Evolutionary conservation across 768 basidiomycete genomes (phyloP).

Genomic region (Boletus huronensis): DNA sequence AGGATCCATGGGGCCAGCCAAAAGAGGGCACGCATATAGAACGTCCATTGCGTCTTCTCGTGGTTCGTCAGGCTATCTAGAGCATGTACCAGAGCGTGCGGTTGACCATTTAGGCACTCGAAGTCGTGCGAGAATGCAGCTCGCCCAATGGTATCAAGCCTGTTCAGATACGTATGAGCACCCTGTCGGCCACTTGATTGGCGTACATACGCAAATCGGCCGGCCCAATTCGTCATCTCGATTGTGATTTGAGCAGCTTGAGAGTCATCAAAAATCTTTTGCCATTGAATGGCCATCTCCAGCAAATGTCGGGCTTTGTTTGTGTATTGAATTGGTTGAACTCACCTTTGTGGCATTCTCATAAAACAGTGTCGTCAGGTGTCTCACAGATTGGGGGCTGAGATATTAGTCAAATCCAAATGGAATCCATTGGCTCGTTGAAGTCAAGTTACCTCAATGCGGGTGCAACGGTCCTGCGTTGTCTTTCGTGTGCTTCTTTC

Average conservation of each 20-base stretch:
- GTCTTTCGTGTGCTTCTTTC: slow-evolving; percentile 53
- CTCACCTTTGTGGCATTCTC: slow-evolving; percentile 48
- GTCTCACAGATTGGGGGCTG: slow-evolving; percentile 53
- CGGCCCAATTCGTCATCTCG: slow-evolving; percentile 57
- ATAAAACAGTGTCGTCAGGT: slow-evolving; percentile 48
- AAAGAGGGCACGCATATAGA: slow-evolving; percentile 63
- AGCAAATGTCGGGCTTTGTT: slow-evolving; percentile 3
- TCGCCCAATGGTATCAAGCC: slow-evolving; percentile 56
- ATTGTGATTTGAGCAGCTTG: slow-evolving; percentile 42
- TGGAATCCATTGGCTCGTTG: background rate
- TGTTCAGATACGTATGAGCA: slow-evolving; percentile 18
- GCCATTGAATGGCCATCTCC: slow-evolving; percentile 49
- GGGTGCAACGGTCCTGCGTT: slow-evolving; percentile 50
- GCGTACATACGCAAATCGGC: slow-evolving; percentile 54
- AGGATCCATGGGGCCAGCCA: slow-evolving; percentile 57
- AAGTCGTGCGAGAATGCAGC: slow-evolving; percentile 67
- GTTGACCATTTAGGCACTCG: slow-evolving; percentile 47
- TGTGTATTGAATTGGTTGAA: background rate
- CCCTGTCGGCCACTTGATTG: background rate
- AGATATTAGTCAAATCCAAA: background rate
- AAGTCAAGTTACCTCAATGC: slow-evolving; percentile 46
- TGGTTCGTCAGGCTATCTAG: slow-evolving; percentile 61
- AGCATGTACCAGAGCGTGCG: slow-evolving; percentile 48
- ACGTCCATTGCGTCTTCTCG: slow-evolving; percentile 52
- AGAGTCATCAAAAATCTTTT: slow-evolving; percentile 41